A percentile compares a stretch with the other conserved stretches of the same genome.
Evolutionary conservation across 2,329 filamentous ascomycete species (phyloP).

Genomic region (Lachnellula subtilissima): DNA sequence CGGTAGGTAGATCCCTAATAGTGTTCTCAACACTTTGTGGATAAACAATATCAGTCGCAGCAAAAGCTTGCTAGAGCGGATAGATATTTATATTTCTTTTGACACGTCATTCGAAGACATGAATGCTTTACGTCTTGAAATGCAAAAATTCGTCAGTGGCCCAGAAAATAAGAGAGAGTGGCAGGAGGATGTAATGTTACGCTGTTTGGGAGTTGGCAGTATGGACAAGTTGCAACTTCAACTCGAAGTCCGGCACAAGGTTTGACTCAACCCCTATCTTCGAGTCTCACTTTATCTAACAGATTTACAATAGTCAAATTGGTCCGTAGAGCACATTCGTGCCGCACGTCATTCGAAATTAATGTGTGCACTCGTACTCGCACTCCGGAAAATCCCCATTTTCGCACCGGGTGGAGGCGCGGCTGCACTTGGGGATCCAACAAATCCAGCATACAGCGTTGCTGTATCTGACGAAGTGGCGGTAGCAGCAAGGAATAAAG

Average conservation of each 20-base stretch:
- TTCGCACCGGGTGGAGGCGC: slow-evolving; percentile 66
- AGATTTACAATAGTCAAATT: slow-evolving; percentile 57
- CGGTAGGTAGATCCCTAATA: slow-evolving; percentile 64
- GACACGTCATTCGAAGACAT: slow-evolving; percentile 84
- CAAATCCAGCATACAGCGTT: slow-evolving; percentile 75
- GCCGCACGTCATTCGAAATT: slow-evolving; percentile 81
- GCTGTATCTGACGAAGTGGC: slow-evolving; percentile 65
- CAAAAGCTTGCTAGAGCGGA: slow-evolving; percentile 76
- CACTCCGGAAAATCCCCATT: slow-evolving; percentile 79
- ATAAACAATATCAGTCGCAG: slow-evolving; percentile 87
- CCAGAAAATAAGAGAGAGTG: slow-evolving; percentile 84
- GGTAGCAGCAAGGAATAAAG: slow-evolving; percentile 22
- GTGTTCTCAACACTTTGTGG: slow-evolving; percentile 79
- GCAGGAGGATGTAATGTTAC: slow-evolving; percentile 71
- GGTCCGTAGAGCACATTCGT: slow-evolving; percentile 75
- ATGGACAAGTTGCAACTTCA: slow-evolving; percentile 79
- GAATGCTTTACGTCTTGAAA: slow-evolving; percentile 72
- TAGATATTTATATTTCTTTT: slow-evolving; percentile 72
- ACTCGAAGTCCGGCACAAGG: slow-evolving; percentile 72
- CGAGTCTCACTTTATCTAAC: background rate
- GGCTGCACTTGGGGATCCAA: slow-evolving; percentile 43
- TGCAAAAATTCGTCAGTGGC: slow-evolving; percentile 66
- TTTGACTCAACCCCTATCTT: background rate
- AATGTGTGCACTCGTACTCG: slow-evolving; percentile 81
- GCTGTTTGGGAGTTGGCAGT: slow-evolving; percentile 71